Conservation (phyloP, 148 eudicot genomes). For the Rhododendron simsii region DNA sequence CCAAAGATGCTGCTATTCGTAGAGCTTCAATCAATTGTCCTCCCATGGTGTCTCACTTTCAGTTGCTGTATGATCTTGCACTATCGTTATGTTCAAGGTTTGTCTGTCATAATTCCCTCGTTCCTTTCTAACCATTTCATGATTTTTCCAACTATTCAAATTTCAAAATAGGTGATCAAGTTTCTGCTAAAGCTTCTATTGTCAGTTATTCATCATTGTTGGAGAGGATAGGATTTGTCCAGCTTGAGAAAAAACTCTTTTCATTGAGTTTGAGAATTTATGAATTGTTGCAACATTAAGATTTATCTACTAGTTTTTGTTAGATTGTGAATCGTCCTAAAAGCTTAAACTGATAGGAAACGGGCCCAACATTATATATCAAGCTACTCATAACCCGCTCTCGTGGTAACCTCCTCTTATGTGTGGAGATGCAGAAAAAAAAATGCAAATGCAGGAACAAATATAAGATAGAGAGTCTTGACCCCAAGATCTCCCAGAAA, state of each 20-base stretch:
- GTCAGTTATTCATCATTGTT: neutral
- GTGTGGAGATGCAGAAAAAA: neutral
- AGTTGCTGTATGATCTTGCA: conserved; percentile 93
- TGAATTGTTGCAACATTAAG: neutral
- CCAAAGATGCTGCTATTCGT: conserved; percentile 96
- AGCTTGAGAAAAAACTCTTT: neutral
- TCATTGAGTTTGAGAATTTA: neutral
- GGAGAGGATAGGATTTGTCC: neutral
- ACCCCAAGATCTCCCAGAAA: neutral
- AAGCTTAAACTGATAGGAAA: neutral
- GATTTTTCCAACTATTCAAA: neutral
- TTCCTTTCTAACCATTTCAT: neutral
- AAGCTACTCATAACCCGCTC: neutral
- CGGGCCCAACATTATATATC: neutral
- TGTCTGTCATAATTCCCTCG: neutral
- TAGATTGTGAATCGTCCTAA: neutral
- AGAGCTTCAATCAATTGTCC: conserved; percentile 91
- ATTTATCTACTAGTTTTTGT: neutral
- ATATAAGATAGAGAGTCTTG: neutral
- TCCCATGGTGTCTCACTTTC: conserved; percentile 98
- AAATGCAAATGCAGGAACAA: neutral
- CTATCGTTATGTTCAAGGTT: conserved; percentile 79
- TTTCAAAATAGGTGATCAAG: neutral
- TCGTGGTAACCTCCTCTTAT: neutral
- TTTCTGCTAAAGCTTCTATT: neutral